Conservation (phyloP, 805 yeast species). For the Candida tibetensis region DNA sequence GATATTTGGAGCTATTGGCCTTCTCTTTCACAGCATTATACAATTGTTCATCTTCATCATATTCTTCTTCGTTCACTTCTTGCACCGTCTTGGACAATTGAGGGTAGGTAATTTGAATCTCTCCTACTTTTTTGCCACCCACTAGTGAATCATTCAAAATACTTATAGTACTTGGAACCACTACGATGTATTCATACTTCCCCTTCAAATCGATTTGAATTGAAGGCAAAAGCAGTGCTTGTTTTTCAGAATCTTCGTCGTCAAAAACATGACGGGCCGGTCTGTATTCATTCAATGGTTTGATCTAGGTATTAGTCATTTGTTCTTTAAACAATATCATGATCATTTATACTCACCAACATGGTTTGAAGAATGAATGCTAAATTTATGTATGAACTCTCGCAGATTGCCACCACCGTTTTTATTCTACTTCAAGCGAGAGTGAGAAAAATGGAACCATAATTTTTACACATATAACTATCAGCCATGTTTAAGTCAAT, state of each 20-base stretch:
- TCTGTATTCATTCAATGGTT: slow-evolving; percentile 39
- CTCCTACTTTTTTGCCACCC: slow-evolving; percentile 15
- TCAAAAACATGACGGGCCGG: slow-evolving; percentile 53
- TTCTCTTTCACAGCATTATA: slow-evolving; percentile 33
- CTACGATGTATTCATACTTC: slow-evolving; percentile 10
- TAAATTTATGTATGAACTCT: neutral
- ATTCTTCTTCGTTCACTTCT: slow-evolving; percentile 29
- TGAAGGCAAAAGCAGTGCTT: slow-evolving; percentile 10
- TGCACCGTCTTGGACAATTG: slow-evolving; percentile 1
- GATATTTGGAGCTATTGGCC: slow-evolving; percentile 20
- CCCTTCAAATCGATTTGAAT: slow-evolving; percentile 2
- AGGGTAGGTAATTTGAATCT: slow-evolving; percentile 13
- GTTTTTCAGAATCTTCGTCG: slow-evolving; percentile 25
- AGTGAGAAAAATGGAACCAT: neutral
- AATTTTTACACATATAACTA: neutral
- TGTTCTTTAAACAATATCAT: no score
- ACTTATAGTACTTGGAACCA: slow-evolving; percentile 17
- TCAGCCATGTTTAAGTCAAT: slow-evolving; percentile 3
- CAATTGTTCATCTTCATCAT: slow-evolving; percentile 51
- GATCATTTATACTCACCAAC: neutral
- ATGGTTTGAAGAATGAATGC: neutral
- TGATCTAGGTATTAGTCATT: slow-evolving; percentile 33
- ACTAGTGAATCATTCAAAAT: slow-evolving; percentile 14
- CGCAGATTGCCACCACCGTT: slow-evolving; percentile 2
- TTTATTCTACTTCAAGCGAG: no score